These are phyloP conservation scores for Apiospora pterosperma DNA, from an alignment of 2,329 filamentous ascomycete genomes.

Conservation along the genomic window DNA sequence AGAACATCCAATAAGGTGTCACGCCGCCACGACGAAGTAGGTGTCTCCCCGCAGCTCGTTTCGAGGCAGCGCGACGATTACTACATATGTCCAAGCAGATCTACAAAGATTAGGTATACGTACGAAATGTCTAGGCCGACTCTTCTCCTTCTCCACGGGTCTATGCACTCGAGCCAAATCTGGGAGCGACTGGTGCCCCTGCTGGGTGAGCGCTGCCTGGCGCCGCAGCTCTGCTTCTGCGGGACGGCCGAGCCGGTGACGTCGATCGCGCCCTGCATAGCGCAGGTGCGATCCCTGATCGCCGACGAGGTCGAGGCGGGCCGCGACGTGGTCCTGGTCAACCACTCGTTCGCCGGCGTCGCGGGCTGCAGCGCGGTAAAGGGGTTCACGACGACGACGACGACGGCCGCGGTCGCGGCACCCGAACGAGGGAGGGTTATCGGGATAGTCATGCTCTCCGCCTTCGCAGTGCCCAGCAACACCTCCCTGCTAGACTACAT, in stretches of 20 bases:
- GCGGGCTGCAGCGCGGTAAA: not conserved
- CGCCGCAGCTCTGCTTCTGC: not conserved
- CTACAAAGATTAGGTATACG: too few relatives aligned
- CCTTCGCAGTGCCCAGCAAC: not conserved
- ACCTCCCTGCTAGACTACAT: not conserved
- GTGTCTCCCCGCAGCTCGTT: not conserved
- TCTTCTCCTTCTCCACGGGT: not conserved
- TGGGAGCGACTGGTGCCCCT: not conserved
- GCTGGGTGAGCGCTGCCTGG: not conserved
- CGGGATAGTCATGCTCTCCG: not conserved
- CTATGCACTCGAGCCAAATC: not conserved
- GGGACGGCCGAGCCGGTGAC: not conserved
- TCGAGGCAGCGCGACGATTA: not conserved
- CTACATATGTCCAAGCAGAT: not conserved
- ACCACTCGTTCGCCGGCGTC: not conserved
- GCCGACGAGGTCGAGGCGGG: not conserved
- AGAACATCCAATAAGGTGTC: not conserved
- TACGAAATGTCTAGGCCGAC: not conserved
- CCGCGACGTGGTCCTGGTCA: not conserved
- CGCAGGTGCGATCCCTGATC: not conserved
- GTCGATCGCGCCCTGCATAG: not conserved
- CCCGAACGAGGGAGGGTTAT: not conserved
- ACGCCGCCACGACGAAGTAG: not conserved
- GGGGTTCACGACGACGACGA: not conserved
- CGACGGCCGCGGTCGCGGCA: too few relatives aligned